These are phyloP conservation scores for Tylopilus sp. DNA, from an alignment of 768 basidiomycete species.

Conservation along the genomic window DNA sequence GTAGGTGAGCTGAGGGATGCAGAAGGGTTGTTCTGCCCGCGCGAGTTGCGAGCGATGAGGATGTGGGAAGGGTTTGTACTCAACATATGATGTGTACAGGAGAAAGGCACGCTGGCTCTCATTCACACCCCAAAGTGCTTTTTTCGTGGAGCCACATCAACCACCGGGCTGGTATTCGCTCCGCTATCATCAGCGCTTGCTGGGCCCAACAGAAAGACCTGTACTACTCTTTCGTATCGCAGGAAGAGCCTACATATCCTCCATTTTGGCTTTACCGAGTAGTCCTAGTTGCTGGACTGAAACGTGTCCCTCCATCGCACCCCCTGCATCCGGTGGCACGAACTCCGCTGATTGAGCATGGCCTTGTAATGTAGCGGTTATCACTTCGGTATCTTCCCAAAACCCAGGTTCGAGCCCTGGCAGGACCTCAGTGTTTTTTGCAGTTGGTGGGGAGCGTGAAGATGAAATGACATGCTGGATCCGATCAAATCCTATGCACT, in stretches of 20 bases:
- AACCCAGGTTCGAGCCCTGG: conserved; percentile 32
- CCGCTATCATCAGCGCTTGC: too few relatives aligned
- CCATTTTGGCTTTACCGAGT: too few relatives aligned
- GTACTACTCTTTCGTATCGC: too few relatives aligned
- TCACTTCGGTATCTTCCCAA: conserved; percentile 35
- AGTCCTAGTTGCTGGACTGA: too few relatives aligned
- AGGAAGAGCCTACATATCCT: too few relatives aligned
- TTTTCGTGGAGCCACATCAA: too few relatives aligned
- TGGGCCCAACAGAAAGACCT: too few relatives aligned
- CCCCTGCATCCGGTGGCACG: neutral
- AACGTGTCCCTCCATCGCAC: too few relatives aligned
- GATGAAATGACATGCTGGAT: too few relatives aligned
- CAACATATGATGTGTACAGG: conserved; percentile 3
- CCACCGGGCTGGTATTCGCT: too few relatives aligned
- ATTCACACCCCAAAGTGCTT: neutral
- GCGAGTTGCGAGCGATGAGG: conserved; percentile 82
- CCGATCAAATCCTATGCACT: too few relatives aligned
- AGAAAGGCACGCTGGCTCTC: neutral
- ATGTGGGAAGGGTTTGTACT: conserved; percentile 74
- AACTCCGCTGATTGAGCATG: neutral
- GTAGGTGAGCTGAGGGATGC: conserved; percentile 81
- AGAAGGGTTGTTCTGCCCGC: conserved; percentile 70
- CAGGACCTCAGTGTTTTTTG: conserved; percentile 15
- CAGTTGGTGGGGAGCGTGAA: too few relatives aligned
- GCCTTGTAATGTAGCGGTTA: conserved; percentile 39